Evolutionary conservation across 805 yeast genomes (phyloP), one percentile per base, ranked within the genome.

Genomic region (Hanseniaspora opuntiae): DNA sequence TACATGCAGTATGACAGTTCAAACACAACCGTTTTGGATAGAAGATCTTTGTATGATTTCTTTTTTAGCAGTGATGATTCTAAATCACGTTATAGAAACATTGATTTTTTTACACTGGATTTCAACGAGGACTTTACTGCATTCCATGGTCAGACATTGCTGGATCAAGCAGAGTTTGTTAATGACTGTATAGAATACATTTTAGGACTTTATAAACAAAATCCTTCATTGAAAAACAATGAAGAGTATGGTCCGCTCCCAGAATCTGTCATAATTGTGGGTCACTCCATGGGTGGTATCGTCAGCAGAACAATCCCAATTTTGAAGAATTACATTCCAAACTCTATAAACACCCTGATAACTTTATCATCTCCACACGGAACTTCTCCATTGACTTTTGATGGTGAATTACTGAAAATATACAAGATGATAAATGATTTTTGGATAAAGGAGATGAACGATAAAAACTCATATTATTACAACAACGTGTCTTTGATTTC

Each of bases 231-330:
- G 9, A 65, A 64, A 20, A 62, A 64, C 1, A 35, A 20, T 25
- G 61, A 64, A 8, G 44, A 49, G 11, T 61, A 57, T 44, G 46
- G 39, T 49, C 68, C 63, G 17, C 47, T 33, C 14, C 93, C 93
- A 0, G 64, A 66, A 28, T 84, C 96, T 0, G 95, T 90, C 1
- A 77, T 90, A 0, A 63, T 90, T 0, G 58, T 90, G 0, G 96
- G 87, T 2, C 98, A 90, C 68, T 90, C 97, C 0, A 90, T 90
- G 98, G 98, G 98, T 41, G 98, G 98, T 3, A 77, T 90, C 17
- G 97, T 93, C 1, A 84, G 96, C 3, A 73, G 97, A 55, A 81
- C 86, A 0, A 78, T 89, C 78, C 74, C 86, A 7, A 80, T 94
- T 0, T 67, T 90, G 52, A 84, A 87, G 0, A 89, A 87, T 62